Base-by-base conservation (phyloP, 345 rosid species). In the Hibiscus trionum region DNA sequence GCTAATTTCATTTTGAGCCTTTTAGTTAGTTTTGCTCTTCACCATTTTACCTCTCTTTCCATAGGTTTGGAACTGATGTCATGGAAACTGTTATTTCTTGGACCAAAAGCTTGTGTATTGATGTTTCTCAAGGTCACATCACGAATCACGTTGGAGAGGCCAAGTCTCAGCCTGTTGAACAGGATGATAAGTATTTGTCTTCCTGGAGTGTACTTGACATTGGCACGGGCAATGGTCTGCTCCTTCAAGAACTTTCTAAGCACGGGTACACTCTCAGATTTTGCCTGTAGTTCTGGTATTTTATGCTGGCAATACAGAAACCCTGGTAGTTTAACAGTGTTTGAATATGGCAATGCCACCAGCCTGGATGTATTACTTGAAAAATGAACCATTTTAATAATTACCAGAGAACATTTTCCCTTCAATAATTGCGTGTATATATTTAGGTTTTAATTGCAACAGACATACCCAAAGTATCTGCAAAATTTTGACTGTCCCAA, bases 221-320 rank as follows among this genome's bases (percentile, higher is more conserved):
- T 77, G 99, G 99, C 78, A 94, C 97, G 24, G 97, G 97, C 72
- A 94, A 94, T 78, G 99, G 97, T 71, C 81, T 94, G 72, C 95
- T 94, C 46, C 99, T 91, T 78, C 99, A 94, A 75, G 91, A 89
- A 83, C 92, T 94, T 84, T 85, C 93, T 78, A 94, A 92, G 82
- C 91, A 80, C 73, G 99, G 99, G 99, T 94, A 77, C 69, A 77
- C 64, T 79, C 80, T 82, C 74, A 39, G 79, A 73, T 77, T 72
- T 83, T 80, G n/a, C 73, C 71, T 77, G 6, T 77, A 76, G 77
- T 78, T 80, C 53, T 81, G 74, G 80, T 77, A 73, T 74, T 81
- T 15, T 31, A 60, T 79, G 66, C 61, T 42, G 49, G 21, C 21
- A 47, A 24, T 26, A 47, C 3, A 46, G 31, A 44, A 66, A 24